phyloP scores from a whole-genome alignment of 148 eudicot genomes.

The Camellia granthamiana region DNA sequence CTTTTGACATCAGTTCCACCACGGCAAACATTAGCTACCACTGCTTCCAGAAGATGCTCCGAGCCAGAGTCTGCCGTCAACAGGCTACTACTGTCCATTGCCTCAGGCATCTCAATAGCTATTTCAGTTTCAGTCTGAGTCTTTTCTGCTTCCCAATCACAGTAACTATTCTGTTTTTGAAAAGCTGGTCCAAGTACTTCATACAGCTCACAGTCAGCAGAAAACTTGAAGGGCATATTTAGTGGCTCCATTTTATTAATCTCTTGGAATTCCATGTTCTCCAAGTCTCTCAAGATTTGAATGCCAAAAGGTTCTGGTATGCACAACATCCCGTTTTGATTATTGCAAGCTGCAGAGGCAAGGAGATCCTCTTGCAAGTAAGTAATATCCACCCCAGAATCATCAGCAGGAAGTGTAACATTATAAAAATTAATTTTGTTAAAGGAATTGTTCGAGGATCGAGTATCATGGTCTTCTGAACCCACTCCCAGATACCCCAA shows the following conservation, averaged over 20 bases:
- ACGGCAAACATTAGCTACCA: constrained; percentile 60
- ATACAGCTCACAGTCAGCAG: constrained; percentile 77
- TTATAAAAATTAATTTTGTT: not conserved
- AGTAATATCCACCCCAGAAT: constrained; percentile 6
- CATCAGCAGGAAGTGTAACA: constrained; percentile 22
- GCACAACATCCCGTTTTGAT: constrained; percentile 12
- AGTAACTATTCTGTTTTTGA: constrained; percentile 36
- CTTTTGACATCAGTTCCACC: constrained; percentile 30
- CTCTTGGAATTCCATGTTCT: constrained; percentile 31
- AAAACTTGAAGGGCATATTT: constrained; percentile 22
- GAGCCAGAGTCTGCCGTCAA: constrained; percentile 49
- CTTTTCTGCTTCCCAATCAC: constrained; percentile 41
- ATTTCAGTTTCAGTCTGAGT: constrained; percentile 19
- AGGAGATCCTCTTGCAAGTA: not conserved
- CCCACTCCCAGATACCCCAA: constrained; percentile 8
- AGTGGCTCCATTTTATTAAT: constrained; percentile 25
- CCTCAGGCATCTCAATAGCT: constrained; percentile 47
- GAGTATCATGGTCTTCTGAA: constrained; percentile 14
- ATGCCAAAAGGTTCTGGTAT: constrained; percentile 19
- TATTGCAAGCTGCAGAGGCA: constrained; percentile 14
- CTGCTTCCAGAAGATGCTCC: constrained; percentile 86
- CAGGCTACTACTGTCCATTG: constrained; percentile 42
- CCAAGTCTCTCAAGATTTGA: constrained; percentile 30
- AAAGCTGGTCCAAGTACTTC: constrained; percentile 77
- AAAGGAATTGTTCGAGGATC: constrained; percentile 22